These are phyloP conservation scores for Mycena sanguinolenta DNA, from an alignment of 768 basidiomycete species.

Conservation along the genomic window DNA sequence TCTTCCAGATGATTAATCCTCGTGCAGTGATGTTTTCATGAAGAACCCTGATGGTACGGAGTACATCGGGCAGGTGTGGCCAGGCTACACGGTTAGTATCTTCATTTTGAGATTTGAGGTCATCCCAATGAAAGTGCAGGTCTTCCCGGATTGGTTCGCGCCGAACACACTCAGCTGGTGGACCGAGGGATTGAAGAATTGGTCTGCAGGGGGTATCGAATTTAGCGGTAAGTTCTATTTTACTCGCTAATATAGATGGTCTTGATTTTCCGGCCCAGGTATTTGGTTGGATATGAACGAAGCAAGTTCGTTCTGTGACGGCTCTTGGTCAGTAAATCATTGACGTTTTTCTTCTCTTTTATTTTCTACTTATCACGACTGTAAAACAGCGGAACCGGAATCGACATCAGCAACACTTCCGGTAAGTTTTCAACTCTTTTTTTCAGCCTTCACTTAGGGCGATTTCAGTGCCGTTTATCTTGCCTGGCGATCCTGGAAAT, in stretches of 20 bases:
- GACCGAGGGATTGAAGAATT: constrained; percentile 71
- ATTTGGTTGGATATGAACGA: constrained; percentile 84
- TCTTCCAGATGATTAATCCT: not conserved
- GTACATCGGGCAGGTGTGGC: constrained; percentile 85
- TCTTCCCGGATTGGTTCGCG: constrained; percentile 75
- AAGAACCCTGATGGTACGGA: constrained; percentile 81
- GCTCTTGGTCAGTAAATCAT: constrained; percentile 60
- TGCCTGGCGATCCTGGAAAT: constrained; percentile 70
- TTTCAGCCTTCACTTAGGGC: not conserved
- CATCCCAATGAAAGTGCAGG: constrained; percentile 46
- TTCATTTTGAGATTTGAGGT: not conserved
- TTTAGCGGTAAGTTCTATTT: constrained; percentile 46
- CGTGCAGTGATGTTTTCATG: constrained; percentile 71
- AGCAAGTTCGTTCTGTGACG: constrained; percentile 70
- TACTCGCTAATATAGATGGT: too few relatives aligned
- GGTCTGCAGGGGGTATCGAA: constrained; percentile 63
- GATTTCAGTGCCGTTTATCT: constrained; percentile 58
- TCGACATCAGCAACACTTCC: constrained; percentile 66
- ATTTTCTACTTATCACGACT: constrained; percentile 18
- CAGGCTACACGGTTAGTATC: constrained; percentile 73
- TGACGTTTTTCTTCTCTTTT: too few relatives aligned
- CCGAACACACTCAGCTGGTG: constrained; percentile 68
- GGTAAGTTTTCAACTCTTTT: constrained; percentile 6
- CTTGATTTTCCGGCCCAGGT: constrained; percentile 44
- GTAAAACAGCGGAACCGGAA: constrained; percentile 65